Percentiles rank a stretch among this genome's conserved stretches.
These are phyloP conservation scores for Eutrema japonicum DNA, from an alignment of 345 rosid species.

Conservation along the genomic window DNA sequence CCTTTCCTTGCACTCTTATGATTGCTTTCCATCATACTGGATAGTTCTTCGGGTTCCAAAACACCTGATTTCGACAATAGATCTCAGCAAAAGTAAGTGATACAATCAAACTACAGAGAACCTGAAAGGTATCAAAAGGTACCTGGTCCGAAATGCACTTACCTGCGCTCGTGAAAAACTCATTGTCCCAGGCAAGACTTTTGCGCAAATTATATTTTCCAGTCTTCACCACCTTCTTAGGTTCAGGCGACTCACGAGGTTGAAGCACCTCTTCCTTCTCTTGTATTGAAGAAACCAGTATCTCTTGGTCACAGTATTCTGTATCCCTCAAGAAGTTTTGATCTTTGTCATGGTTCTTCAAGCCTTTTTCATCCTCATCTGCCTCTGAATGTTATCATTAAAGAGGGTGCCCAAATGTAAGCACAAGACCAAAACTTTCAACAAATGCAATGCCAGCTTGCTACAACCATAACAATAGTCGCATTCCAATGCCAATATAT, in stretches of 20 bases:
- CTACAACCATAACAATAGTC: neutral
- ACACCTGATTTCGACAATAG: slow-evolving; percentile 56
- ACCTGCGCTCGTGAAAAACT: slow-evolving; percentile 91
- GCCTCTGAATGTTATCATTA: slow-evolving; percentile 47
- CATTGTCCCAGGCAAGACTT: slow-evolving; percentile 97
- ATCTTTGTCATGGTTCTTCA: slow-evolving; percentile 40
- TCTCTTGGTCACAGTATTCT: slow-evolving; percentile 38
- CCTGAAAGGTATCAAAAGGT: neutral
- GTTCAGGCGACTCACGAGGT: slow-evolving; percentile 52
- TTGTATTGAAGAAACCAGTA: slow-evolving; percentile 38
- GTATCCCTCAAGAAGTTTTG: slow-evolving; percentile 38
- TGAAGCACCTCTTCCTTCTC: slow-evolving; percentile 46
- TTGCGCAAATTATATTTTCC: slow-evolving; percentile 79
- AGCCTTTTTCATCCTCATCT: slow-evolving; percentile 43
- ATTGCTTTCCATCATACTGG: slow-evolving; percentile 68
- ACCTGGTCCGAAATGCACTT: neutral
- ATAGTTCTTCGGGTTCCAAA: slow-evolving; percentile 83
- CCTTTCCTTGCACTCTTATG: slow-evolving; percentile 50
- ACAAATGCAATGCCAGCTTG: neutral
- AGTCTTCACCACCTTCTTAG: slow-evolving; percentile 46
- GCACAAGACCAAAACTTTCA: neutral
- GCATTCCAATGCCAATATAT: neutral
- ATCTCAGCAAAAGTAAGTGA: neutral
- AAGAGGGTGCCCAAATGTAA: slow-evolving; percentile 18
- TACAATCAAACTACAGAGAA: neutral